Base-by-base conservation (phyloP, 2,329 filamentous ascomycete species). In the Diaporthe sp. region DNA sequence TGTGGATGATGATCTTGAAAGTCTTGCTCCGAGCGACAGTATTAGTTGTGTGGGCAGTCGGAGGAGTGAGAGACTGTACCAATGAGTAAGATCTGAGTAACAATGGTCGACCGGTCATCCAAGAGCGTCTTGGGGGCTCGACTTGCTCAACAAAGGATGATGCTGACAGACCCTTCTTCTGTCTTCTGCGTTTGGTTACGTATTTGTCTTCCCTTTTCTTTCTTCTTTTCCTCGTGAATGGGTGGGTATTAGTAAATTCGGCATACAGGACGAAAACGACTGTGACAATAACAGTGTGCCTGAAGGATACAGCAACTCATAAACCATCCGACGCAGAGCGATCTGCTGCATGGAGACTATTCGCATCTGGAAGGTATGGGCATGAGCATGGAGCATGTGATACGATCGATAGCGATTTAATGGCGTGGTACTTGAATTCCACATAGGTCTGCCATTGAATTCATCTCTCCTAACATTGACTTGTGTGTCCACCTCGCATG, bases 1-100 rank as follows among this genome's bases (percentile, higher is more conserved):
- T 50, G 82, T 82, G 81, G 86, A 88, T 13, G 86, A 88, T 52
- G 89, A 90, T 77, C 81, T 83, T 69, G 86, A 84, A 66, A 91
- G 89, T 77, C 83, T 92, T 47, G 89, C 87, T 57, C 90, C 90
- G 2, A 88, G 87, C 78, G 90, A 92, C 79, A 92, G 90, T 78
- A 90, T 92, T 73, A 91, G 89, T 80, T 90, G 88, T 77, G 85
- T 91, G n/a, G 90, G 89, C 30, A 85, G 80, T 76, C 82, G 84
- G 55, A 82, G 81, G 74, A 80, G 80, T 55, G 76, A 79, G 28
- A 78, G 80, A 9, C 73, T 77, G 13, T 79, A 83, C 66, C 77
- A 79, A 74, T 77, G 76, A 80, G n/a, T 33, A 33, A 42, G 30
- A 10, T 19, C 57, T 15, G 19, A 35, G 17, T 22, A 30, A 52